Base-by-base conservation (phyloP, 140 eudicot genomes). In the Erigeron philadelphicus region DNA sequence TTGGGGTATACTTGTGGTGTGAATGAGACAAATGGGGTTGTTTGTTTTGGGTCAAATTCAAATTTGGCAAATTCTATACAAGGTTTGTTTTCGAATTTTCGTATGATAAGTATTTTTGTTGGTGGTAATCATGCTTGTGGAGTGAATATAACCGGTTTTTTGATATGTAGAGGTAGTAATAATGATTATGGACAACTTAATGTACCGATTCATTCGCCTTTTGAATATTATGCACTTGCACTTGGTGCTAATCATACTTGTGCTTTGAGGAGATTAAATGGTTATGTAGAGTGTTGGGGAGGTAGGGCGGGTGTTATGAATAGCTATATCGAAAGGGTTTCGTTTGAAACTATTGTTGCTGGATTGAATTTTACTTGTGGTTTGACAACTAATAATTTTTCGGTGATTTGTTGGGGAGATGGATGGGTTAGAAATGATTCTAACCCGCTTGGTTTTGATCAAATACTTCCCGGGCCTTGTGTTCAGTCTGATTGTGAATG, bases 61-160 rank as follows among this genome's bases (percentile, higher is more conserved):
- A 72, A 8, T 23, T 54, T 19, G 18, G 75, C 76, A 10, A 76
- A 17, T 19, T 41, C 15, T 9, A 76, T 84, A 23, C 45, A 81
- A 73, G 60, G 64, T 58, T 65, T 48, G 49, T 81, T 84, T 79
- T 56, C 41, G 67, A 66, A 61, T 53, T 68, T 57, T 17, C 10
- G 78, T 0, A 54, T 84, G 86, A 25, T 60, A 6, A 75, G 13
- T 60, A 59, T 84, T 9, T 76, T 66, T 2, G 89, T 70, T 3
- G 89, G 89, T 68, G 82, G 82, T 6, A 42, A 48, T 7, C 86
- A 81, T 59, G 89, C 76, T 10, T 84, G 89, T 81, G 89, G 89
- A 9, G 64, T 81, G 9, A 66, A 61, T 17, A 10, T 49, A 41
- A 48, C 60, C 72, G 89, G 86, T 40, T 43, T 52, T 68, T 69